Conservation (phyloP, 1,284 basidiomycete species). For the Pholiota adiposa region DNA sequence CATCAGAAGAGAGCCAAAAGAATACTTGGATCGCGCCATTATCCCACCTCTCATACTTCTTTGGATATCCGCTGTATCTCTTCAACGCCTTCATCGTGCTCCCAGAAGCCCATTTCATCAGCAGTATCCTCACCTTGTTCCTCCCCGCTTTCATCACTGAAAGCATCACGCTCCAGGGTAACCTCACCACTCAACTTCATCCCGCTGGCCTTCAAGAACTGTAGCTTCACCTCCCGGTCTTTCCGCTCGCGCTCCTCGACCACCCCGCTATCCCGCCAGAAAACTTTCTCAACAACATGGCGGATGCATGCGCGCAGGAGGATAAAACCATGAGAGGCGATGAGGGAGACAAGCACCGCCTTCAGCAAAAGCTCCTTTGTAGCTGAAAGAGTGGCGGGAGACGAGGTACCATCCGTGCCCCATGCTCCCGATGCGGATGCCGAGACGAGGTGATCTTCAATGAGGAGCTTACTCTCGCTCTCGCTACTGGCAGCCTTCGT, state of each 20-base stretch:
- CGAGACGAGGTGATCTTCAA: slow-evolving; percentile 29
- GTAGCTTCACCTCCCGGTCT: slow-evolving; percentile 67
- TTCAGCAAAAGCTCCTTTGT: slow-evolving; percentile 62
- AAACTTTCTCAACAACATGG: slow-evolving; percentile 70
- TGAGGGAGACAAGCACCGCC: slow-evolving; percentile 76
- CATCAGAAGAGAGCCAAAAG: background rate
- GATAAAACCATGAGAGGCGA: slow-evolving; percentile 83
- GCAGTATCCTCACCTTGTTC: slow-evolving; percentile 21
- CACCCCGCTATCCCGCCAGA: slow-evolving; percentile 78
- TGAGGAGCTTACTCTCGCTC: slow-evolving; percentile 14
- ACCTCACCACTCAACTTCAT: slow-evolving; percentile 28
- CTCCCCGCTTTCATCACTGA: slow-evolving; percentile 33
- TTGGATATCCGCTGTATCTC: slow-evolving; percentile 68
- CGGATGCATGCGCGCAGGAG: slow-evolving; percentile 66
- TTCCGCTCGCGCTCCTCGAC: slow-evolving; percentile 57
- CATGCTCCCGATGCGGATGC: slow-evolving; percentile 15
- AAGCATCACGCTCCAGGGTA: slow-evolving; percentile 24
- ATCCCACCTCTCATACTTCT: slow-evolving; percentile 39
- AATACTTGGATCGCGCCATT: background rate
- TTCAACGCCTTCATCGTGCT: slow-evolving; percentile 66
- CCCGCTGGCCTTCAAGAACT: slow-evolving; percentile 52
- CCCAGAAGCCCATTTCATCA: slow-evolving; percentile 56
- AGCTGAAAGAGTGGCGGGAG: slow-evolving; percentile 34
- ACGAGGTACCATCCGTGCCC: slow-evolving; percentile 25
- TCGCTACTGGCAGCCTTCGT: background rate